Evolutionary conservation across 768 basidiomycete genomes (phyloP), one percentile per base, ranked within the genome.

Genomic region (Multifurca ochricompacta): DNA sequence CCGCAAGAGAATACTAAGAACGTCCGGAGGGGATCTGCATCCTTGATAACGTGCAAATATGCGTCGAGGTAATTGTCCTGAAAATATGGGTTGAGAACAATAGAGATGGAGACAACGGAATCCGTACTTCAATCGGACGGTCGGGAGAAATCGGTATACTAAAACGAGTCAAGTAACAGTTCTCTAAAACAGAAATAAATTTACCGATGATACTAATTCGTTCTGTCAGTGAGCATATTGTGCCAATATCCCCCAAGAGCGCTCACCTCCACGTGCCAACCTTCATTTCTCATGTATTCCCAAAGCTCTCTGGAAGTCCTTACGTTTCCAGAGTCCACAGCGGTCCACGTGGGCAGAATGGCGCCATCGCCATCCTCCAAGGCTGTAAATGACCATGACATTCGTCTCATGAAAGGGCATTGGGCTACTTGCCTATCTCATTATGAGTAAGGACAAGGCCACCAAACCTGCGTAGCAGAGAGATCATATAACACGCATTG

Each of bases 101-200:
- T 25, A 48, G 16, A 23, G 18, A 19, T 48, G 13, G 18, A 51
- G 31, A 11, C 42, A 21, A 40, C 21, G 30, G 36, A n/a, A 25
- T 25, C 11, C 72, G 44, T 65, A 85, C 89, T 70, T 96, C 94
- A 43, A 98, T 91, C 0, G 88, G 88, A 5, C 86, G 83, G 65
- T 94, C 86, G 1, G 91, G 89, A 9, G 91, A 87, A 50, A 99
- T 94, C n/a, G 96, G 95, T 46, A 96, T 94, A 14, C 90, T 91
- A 58, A 2, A 53, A 30, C 51, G 18, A 40, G 53, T 58, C 45
- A 48, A 35, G 48, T 7, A 23, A 28, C 27, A 13, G 9, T 16
- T 8, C 28, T 30, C 48, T 10, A 50, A 59, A 53, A 57, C 37
- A 40, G 39, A 36, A 27, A 50, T 19, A 32, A 30, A 65, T 71